phyloP scores from a whole-genome alignment of 1,284 basidiomycete genomes.

The Ganoderma leucocontextum region DNA sequence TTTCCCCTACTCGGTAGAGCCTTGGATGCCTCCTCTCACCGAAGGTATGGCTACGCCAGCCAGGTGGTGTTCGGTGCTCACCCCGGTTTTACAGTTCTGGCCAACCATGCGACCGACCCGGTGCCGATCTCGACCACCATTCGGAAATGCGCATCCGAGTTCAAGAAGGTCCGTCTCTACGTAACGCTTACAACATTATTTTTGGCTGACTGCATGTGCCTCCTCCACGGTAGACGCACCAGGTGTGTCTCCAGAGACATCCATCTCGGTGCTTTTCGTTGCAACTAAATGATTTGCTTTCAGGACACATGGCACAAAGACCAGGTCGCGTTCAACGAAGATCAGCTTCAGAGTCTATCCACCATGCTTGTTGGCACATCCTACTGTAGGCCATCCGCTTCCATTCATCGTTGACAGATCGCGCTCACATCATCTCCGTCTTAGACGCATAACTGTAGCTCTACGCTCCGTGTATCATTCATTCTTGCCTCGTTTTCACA shows the following conservation, averaged over 20 bases:
- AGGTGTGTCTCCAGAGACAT: slow-evolving; percentile 51
- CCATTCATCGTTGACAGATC: neutral
- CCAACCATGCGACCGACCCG: slow-evolving; percentile 88
- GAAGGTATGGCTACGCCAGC: slow-evolving; percentile 57
- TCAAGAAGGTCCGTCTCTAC: slow-evolving; percentile 73
- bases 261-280: neutral
- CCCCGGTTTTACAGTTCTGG: slow-evolving; percentile 60
- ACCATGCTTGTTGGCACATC: slow-evolving; percentile 92
- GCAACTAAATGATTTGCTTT: neutral
- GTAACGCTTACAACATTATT: slow-evolving; percentile 27
- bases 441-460: slow-evolving; percentile 26
- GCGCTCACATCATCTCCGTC: neutral
- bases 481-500: neutral
- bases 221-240: slow-evolving; percentile 63
- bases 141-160: slow-evolving; percentile 87
- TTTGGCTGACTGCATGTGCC: slow-evolving; percentile 27
- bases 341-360: slow-evolving; percentile 87
- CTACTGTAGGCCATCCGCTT: slow-evolving; percentile 69
- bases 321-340: slow-evolving; percentile 89
- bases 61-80: slow-evolving; percentile 9
- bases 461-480: slow-evolving; percentile 13
- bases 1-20: slow-evolving; percentile 80
- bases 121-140: slow-evolving; percentile 93
- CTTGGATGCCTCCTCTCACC: slow-evolving; percentile 81
- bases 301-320: slow-evolving; percentile 95